phyloP scores from a whole-genome alignment of 345 rosid genomes.

The Salix koriyanagi region DNA sequence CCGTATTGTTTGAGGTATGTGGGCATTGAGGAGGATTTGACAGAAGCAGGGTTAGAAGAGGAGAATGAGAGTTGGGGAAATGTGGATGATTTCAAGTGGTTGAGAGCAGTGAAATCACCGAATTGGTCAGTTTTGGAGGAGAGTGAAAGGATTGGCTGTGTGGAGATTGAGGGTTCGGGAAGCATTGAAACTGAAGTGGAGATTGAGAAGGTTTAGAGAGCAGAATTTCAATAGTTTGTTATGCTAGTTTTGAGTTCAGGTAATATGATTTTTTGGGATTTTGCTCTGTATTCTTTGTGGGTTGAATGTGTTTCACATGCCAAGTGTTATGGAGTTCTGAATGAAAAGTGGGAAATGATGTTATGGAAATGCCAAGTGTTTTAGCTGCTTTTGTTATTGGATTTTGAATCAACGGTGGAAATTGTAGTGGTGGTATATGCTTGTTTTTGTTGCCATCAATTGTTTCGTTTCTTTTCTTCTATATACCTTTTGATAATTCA shows the following conservation, averaged over 20 bases:
- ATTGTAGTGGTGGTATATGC: no score
- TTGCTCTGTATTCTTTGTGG: neutral
- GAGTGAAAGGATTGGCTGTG: conserved; percentile 40
- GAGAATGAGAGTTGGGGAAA: conserved; percentile 66
- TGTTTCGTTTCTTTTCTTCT: no score
- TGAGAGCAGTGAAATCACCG: conserved; percentile 73
- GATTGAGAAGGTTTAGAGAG: neutral
- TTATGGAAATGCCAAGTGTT: neutral
- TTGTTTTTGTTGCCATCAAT: neutral
- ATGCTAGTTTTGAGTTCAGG: neutral
- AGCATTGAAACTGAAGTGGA: neutral
- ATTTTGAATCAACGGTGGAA: neutral
- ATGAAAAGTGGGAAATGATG: neutral
- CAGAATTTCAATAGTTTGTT: neutral
- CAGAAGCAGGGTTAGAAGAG: conserved; percentile 49
- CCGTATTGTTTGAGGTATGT: conserved; percentile 70
- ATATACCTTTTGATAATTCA: no score
- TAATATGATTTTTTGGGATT: neutral
- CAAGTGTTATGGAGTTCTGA: neutral
- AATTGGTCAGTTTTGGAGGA: conserved; percentile 74
- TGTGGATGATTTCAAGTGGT: conserved; percentile 92
- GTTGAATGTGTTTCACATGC: neutral
- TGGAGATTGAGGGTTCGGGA: conserved; percentile 24
- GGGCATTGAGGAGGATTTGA: conserved; percentile 68
- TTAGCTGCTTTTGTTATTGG: neutral